Conservation (phyloP, 768 basidiomycete genomes). For the Russula sp. region DNA sequence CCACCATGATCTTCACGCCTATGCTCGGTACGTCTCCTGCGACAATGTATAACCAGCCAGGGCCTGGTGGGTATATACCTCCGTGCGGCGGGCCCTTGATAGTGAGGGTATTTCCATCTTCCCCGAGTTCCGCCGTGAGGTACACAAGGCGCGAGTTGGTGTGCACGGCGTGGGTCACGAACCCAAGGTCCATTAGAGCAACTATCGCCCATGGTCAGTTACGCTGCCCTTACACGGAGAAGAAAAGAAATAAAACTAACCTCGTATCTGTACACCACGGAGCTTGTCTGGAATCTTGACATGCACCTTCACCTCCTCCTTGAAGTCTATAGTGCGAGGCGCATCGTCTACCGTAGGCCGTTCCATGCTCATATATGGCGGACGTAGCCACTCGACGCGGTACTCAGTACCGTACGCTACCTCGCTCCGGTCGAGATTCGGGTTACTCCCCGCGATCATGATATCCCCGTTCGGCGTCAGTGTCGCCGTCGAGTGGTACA, state of each 20-base stretch:
- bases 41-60: constrained; percentile 70
- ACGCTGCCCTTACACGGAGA: background rate
- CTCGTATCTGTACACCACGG: constrained; percentile 41
- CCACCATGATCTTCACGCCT: constrained; percentile 61
- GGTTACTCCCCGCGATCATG: constrained; percentile 81
- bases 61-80: constrained; percentile 71
- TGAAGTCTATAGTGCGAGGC: constrained; percentile 40
- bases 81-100: constrained; percentile 61
- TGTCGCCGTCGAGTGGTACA: constrained; percentile 84
- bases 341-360: constrained; percentile 43
- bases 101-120: constrained; percentile 43
- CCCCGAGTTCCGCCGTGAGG: constrained; percentile 42
- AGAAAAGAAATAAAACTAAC: constrained; percentile 29
- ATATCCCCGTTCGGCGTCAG: constrained; percentile 64
- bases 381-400: constrained; percentile 78
- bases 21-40: constrained; percentile 59
- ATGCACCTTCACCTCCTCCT: constrained; percentile 41
- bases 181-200: constrained; percentile 76
- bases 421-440: constrained; percentile 74
- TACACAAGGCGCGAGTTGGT: constrained; percentile 73
- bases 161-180: constrained; percentile 70
- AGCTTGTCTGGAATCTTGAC: constrained; percentile 39
- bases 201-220: constrained; percentile 37
- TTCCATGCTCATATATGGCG: constrained; percentile 65
- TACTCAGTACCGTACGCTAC: constrained; percentile 79